Base-by-base conservation (phyloP, 2,329 filamentous ascomycete genomes). In the Juglanconis juglandina region DNA sequence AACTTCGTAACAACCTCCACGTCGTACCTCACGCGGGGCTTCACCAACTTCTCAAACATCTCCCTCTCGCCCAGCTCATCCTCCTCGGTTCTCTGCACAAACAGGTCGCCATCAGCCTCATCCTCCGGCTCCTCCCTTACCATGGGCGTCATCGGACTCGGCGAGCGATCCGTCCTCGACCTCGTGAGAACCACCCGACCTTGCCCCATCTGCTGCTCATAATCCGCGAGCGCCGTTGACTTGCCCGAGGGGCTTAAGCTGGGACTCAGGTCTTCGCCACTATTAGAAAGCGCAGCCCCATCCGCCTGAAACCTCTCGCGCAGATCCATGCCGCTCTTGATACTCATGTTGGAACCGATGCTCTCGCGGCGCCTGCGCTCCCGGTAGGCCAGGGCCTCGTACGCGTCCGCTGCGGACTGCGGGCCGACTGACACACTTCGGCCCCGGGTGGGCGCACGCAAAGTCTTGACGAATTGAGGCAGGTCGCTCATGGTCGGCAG, bases 1-100 rank as follows among this genome's bases (percentile, higher is more conserved):
- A 99, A 76, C 76, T 97, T 98, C 5, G 95, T 98, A 42, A 99
- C 90, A 44, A 99, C 94, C 75, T 99, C 95, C n/a, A 98, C 94
- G 75, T 99, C 95, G 70, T 98, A 99, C 67, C 93, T 83, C 62
- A 97, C 93, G 66, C 95, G 86, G 53, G 95, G 92, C 75, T 89
- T 91, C 64, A 92, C 88, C 58, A 98, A 81, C 70, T 83, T 86
- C 49, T 87, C 89, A 73, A 98, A 97, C 73, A 98, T 88, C 71
- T 96, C 90, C 66, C 81, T 83, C 72, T 92, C 88, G 52, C 87
- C 87, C 33, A 84, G 68, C 66, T 84, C 81, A 49, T 83, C 77
- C 53, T 80, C 77, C 32, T 77, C 75, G 11, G 76, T 17, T 42
- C 59, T 55, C 51, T 55, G 54, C 13, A 44, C 39, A 24, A 57